Conservation (phyloP, 2,329 filamentous ascomycete genomes). For the Coniochaeta sp. region DNA sequence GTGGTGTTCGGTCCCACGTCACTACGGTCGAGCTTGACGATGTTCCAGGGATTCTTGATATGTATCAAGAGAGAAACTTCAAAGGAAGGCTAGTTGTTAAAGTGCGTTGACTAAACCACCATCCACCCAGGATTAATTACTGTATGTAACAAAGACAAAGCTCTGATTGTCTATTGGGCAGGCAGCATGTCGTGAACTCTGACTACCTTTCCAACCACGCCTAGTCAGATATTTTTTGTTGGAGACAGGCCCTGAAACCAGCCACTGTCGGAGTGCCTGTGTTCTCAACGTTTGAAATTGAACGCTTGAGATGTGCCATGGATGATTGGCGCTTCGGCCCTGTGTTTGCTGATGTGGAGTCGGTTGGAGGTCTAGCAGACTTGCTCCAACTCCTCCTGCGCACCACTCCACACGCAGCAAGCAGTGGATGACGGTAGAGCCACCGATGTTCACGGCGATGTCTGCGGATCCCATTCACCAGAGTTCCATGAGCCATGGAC, state of each 20-base stretch:
- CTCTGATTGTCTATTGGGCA: no score
- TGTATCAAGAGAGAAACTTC: constrained; percentile 18
- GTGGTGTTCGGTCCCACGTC: constrained; percentile 17
- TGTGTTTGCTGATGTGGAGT: not conserved
- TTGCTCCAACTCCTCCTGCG: not conserved
- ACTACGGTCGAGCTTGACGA: constrained; percentile 18
- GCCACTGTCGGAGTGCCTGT: no score
- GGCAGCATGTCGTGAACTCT: no score
- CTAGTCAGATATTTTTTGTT: no score
- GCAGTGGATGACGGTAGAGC: not conserved
- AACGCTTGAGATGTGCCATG: no score
- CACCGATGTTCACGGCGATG: not conserved
- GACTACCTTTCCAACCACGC: no score
- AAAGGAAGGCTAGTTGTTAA: constrained; percentile 22
- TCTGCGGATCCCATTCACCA: not conserved
- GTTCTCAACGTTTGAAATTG: no score
- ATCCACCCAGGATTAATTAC: no score
- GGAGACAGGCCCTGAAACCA: no score
- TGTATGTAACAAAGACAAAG: no score
- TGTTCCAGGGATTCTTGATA: constrained; percentile 17
- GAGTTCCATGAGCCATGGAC: not conserved
- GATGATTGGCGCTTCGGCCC: no score
- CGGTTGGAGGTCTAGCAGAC: not conserved
- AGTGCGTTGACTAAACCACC: constrained; percentile 4
- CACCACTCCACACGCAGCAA: not conserved